Evolutionary conservation across 2,329 filamentous ascomycete genomes (phyloP), one percentile per base, ranked within the genome.

Genomic region (Arthroderma sp.): DNA sequence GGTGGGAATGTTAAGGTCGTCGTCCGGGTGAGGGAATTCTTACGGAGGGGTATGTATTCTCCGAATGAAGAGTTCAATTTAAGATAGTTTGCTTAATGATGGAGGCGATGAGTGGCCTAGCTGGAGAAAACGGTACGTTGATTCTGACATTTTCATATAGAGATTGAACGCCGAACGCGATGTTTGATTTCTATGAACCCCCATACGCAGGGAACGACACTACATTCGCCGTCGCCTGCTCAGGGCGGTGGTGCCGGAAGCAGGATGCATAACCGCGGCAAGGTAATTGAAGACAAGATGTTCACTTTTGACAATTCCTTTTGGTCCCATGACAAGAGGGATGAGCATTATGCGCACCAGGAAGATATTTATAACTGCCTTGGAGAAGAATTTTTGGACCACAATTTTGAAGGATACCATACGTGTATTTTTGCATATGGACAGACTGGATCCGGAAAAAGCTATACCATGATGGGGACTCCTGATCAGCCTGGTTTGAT

Each of bases 401-500:
- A 98, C 73, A 98, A 98, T 68, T 98, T 98, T 57, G 88, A 95
- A 61, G 91, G 91, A 51, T 98, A 98, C 68, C 89, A 98, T 66
- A 98, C 91, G 0, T 98, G 91, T 64, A 98, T 98, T 54, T 96
- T 98, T 60, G 91, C 91, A 49, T 96, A 98, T 58, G 91, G 91
- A 7, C 91, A 98, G 70, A 98, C 91, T 0, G 91, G 91, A 27
- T 94, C 88, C 0, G 91, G 91, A 42, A 98, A 98, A 70, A 94
- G 86, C 61, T 98, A 96, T 67, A 95, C 91, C 36, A 98, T 82
- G 78, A 98, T 98, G 91, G 91, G 91, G 37, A 80, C 74, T 1
- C 70, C 81, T 4, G 83, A 91, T 29, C 78, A 93, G 53, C 86
- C 87, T 0, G 91, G 91, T 4, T 72, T 98, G 45, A 98, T 98